Evolutionary conservation across 1,139 yeast species (phyloP), one percentile per base, ranked within the genome.

Genomic region (Sugiyamaella pinicola): DNA sequence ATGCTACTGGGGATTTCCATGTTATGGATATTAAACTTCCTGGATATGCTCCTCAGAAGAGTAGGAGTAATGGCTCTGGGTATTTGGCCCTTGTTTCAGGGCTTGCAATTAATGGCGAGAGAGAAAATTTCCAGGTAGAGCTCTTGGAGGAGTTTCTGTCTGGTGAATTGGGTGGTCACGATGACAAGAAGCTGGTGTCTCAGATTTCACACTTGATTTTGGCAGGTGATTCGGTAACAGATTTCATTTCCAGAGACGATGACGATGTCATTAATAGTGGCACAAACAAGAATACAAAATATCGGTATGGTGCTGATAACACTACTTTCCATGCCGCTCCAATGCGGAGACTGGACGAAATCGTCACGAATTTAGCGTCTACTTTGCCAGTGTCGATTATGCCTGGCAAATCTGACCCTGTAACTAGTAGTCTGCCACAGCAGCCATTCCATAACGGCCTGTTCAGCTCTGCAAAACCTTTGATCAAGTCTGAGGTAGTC

Each of bases 351-450:
- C 72, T 91, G 22, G 95, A 89, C 60, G 63, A 66, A 12, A 82
- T 85, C 60, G 61, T 91, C 5, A 69, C 75, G 2, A 85, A 85
- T n/a, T 57, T 88, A 2, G 70, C 84, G 3, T 69, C 76, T 8
- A 75, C 85, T 4, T 69, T 89, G 17, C 85, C 95, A 0, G 82
- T 91, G 4, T 79, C 85, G 34, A 66, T 95, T 3, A 78, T 93
- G 83, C 96, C 99, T 0, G 99, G 99, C 4, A 77, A 73, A 3
- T 71, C 75, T 6, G 99, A 93, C 67, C 96, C 97, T 0, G 83
- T 90, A 7, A 96, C 87, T 59, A 74, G 80, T 15, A 81, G 95
- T 52, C 70, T 89, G 57, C 99, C 99, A 0, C 98, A 93, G 69
- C 96, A 87, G 66, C 87, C 96, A 2, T 69, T 93, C 13, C 96